phyloP scores from a whole-genome alignment of 176 grass and related monocot species.

The Eragrostis curvula region DNA sequence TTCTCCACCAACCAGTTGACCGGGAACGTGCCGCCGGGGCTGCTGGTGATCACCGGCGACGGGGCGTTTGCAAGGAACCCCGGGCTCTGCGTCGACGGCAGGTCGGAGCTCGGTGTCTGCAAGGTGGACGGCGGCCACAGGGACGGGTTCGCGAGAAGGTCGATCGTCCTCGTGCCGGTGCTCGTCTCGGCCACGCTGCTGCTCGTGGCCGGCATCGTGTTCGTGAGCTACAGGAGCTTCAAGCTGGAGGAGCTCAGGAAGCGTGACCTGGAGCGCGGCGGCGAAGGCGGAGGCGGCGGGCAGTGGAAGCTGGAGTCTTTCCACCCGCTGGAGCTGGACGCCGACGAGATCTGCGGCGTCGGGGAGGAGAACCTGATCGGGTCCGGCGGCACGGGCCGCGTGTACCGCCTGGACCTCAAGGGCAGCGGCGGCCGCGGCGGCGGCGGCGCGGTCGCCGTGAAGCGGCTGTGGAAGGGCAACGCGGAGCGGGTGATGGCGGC shows the following conservation, averaged over 20 bases:
- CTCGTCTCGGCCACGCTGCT: constrained; percentile 55
- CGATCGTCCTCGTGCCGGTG: constrained; percentile 36
- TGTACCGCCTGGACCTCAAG: constrained; percentile 74
- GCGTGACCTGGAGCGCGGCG: constrained; percentile 51
- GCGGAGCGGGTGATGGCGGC: constrained; percentile 65
- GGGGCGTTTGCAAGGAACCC: constrained; percentile 62
- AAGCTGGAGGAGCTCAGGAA: constrained; percentile 58
- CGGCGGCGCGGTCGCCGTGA: constrained; percentile 68
- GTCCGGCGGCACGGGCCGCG: constrained; percentile 70
- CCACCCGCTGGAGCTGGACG: constrained; percentile 73
- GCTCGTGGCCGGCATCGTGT: constrained; percentile 60
- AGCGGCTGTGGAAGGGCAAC: constrained; percentile 72
- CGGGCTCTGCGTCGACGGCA: constrained; percentile 57
- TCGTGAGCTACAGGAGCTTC: constrained; percentile 77
- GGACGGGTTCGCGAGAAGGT: constrained; percentile 42
- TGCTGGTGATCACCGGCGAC: constrained; percentile 58
- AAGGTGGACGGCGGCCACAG: constrained; percentile 34
- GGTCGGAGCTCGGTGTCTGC: constrained; percentile 52
- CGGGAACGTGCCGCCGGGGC: constrained; percentile 60
- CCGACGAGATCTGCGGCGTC: constrained; percentile 69
- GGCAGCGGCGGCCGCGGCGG: constrained; percentile 36
- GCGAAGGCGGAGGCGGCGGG: not conserved
- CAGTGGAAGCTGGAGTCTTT: constrained; percentile 91
- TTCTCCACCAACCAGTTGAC: constrained; percentile 75
- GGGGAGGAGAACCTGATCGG: constrained; percentile 78